Percentiles rank a stretch among this genome's conserved stretches.
Conservation (phyloP, 169 alveolate genomes). For the Cryptosporidium viatorum region DNA sequence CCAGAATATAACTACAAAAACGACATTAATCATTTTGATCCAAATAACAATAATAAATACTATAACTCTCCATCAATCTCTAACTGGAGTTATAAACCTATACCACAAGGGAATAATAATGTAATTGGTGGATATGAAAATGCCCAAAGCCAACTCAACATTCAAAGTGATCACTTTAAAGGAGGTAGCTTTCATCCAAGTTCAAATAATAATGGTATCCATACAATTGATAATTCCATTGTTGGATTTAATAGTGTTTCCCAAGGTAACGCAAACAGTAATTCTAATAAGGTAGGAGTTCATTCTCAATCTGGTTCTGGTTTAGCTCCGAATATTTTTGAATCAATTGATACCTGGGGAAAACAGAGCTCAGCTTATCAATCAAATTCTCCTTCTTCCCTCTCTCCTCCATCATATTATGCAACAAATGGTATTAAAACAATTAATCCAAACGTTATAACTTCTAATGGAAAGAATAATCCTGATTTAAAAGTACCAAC, state of each 20-base stretch:
- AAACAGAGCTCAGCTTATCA: background rate
- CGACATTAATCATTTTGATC: no score
- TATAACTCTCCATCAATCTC: slow-evolving; percentile 30
- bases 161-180: background rate
- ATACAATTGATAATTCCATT: slow-evolving; percentile 6
- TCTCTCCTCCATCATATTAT: background rate
- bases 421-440: background rate
- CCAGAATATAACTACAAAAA: background rate
- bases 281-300: slow-evolving; percentile 3
- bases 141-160: background rate
- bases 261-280: background rate
- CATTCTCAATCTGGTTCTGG: slow-evolving; percentile 71
- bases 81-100: slow-evolving; percentile 70
- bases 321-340: slow-evolving; percentile 50
- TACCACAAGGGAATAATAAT: slow-evolving; percentile 59
- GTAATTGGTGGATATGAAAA: slow-evolving; percentile 6
- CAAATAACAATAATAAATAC: slow-evolving; percentile 2
- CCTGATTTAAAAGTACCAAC: slow-evolving; percentile 49
- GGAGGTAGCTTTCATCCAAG: slow-evolving; percentile 17
- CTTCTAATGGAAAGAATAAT: background rate
- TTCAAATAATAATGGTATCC: background rate
- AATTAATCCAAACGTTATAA: background rate
- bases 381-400: background rate
- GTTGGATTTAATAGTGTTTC: slow-evolving; percentile 32
- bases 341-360: slow-evolving; percentile 61